Evolutionary conservation across 345 rosid species (phyloP).

Genomic region (Ricinus communis): DNA sequence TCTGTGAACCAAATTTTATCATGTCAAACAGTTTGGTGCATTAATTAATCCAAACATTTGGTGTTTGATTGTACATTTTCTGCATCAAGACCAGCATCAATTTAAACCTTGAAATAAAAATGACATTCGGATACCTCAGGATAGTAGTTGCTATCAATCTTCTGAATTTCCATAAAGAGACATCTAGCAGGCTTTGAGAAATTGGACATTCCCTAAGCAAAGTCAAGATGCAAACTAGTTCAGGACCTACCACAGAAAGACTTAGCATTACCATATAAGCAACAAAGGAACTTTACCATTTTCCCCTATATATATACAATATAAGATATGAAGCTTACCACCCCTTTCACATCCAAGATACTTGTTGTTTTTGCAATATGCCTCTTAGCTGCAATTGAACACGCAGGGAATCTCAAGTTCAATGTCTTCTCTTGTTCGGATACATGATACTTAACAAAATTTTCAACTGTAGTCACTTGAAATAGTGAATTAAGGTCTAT

Average conservation of each 20-base stretch:
- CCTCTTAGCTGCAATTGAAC: slow-evolving; percentile 59
- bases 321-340: slow-evolving; percentile 40
- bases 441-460: slow-evolving; percentile 54
- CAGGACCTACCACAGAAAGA: slow-evolving; percentile 7
- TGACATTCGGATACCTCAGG: slow-evolving; percentile 48
- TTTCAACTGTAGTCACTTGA: slow-evolving; percentile 44
- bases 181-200: slow-evolving; percentile 65
- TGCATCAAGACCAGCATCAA: no score
- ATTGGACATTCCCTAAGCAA: slow-evolving; percentile 55
- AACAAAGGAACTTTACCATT: background rate
- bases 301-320: background rate
- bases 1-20: no score
- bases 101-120: background rate
- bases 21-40: no score
- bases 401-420: slow-evolving; percentile 49
- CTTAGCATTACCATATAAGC: background rate
- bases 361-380: slow-evolving; percentile 55
- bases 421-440: slow-evolving; percentile 57
- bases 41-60: no score
- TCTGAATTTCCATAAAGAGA: slow-evolving; percentile 65
- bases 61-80: no score
- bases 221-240: slow-evolving; percentile 21
- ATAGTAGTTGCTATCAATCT: slow-evolving; percentile 62
- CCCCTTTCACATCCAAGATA: slow-evolving; percentile 64
- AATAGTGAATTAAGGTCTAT: slow-evolving; percentile 47